Base-by-base conservation (phyloP, 2,329 filamentous ascomycete species). In the Calonectria hawksworthii region DNA sequence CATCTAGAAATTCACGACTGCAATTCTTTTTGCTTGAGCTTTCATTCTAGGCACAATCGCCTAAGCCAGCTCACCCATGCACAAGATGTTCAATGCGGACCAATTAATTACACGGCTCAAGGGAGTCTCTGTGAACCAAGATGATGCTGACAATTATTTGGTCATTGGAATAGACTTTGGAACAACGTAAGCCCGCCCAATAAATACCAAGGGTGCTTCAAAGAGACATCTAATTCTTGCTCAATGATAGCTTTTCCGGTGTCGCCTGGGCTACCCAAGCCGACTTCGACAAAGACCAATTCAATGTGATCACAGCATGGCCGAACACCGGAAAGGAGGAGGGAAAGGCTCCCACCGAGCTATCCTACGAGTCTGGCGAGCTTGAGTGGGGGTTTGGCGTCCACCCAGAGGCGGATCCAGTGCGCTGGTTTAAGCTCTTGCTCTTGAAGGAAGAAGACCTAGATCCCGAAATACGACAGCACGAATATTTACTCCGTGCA, bases 401-500 rank as follows among this genome's bases (percentile, higher is more conserved):
- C 13, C 23, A 28, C 2, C 51, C 21, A 11, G 61, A 74, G 18
- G 52, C 64, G 2, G 69, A 54, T 2, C 72, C 68, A 14, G 50
- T 74, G n/a, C 41, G n/a, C 1, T 74, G 68, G 61, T 71, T 71
- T 14, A 74, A 74, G 34, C 72, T 71, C 21, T 18, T 71, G 14
- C 68, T 70, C 11, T 21, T 74, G 5, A 71, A 74, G 32, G 51
- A 70, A 2, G 68, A 74, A 23, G 72, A 74, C 21, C 32, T 71
- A 14, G 26, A 34, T 8, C 23, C 56, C 1, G 68, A 74, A 23
- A 1, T 47, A 7, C 51, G 52, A 3, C 28, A 38, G 1, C 70
- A 36, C 47, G 68, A 71, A 6, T 71, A 61, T 28, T 16, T 71
- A 4, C 38, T 74, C 11, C 54, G 67, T 9, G 59, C 72, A 26